Evolutionary conservation across 352 stramenopile genomes (phyloP), one percentile per base, ranked within the genome.

Genomic region (Globisporangium mamillatum): DNA sequence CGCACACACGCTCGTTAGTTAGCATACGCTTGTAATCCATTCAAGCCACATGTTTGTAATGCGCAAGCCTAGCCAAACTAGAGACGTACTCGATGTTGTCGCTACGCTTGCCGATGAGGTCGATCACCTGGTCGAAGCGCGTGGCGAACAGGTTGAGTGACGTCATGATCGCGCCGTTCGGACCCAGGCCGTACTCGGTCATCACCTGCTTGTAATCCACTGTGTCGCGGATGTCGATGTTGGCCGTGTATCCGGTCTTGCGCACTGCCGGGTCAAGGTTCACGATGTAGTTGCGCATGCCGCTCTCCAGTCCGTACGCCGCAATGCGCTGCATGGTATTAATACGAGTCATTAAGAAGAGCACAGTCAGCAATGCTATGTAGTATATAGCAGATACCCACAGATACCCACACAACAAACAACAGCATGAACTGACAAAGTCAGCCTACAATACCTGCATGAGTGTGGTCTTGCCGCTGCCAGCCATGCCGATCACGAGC

Each of bases 171-270:
- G 93, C 97, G 14, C 97, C 98, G 82, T 99, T 99, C 1, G 98
- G 98, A 25, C 97, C 98, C 3, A 99, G 79, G 54, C 94, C 93
- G 75, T 99, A 99, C 83, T 99, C 95, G 55, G 80, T 86, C 96
- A 99, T 99, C 38, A 99, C 96, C 80, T 99, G 89, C 75, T 99
- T 98, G 80, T 99, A 99, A 81, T 99, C 95, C 22, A 99, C 96
- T 5, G 97, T 99, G 79, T 99, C 98, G 27, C 98, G 92, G 78
- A 99, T 99, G 80, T 99, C 97, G 69, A 99, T 99, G 71, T 98
- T 98, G 38, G 96, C 92, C 22, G 82, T 89, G 76, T 99, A 99
- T 22, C 97, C 96, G 1, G 99, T 91, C 72, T 97, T 92, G 70
- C 95, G 91, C 24, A 99, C 97, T 3, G 97, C 98, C 27, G 98